Base-by-base conservation (phyloP, 208 protist species). In the Wallacemonas sp. region DNA sequence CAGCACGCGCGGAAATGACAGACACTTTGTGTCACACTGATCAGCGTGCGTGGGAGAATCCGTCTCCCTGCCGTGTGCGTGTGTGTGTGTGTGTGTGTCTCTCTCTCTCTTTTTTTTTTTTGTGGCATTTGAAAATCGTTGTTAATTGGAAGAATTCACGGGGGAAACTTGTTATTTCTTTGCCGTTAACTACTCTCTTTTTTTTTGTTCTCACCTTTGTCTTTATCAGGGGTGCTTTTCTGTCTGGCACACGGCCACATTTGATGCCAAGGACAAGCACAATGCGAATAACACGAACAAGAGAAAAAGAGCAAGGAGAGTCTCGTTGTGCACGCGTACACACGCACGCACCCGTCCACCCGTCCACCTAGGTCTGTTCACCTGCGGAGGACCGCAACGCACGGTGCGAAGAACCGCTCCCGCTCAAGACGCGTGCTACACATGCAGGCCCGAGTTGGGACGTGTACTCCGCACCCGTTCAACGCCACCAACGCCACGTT, bases 51-150 rank as follows among this genome's bases (percentile, higher is more conserved):
- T n/a, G n/a, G n/a, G n/a, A n/a, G n/a, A n/a, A n/a, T n/a, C n/a
- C n/a, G n/a, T n/a, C n/a, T n/a, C n/a, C n/a, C n/a, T n/a, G n/a
- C n/a, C n/a, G n/a, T n/a, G 7, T 41, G 10, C 14, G 36, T 12
- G 44, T 49, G 44, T 22, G 10, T 16, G 16, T 22, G 20, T 50
- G 57, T 63, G 33, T 46, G 32, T 54, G 39, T 49, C 29, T 14
- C 16, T 57, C 18, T 59, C 33, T 42, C 48, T 0, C 46, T 72
- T 38, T 63, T 44, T 61, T 49, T 70, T 65, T 65, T n/a, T n/a
- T n/a, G n/a, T n/a, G n/a, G n/a, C n/a, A n/a, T n/a, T n/a, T n/a
- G n/a, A n/a, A n/a, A n/a, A n/a, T n/a, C n/a, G 32, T 54, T 65
- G 52, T 44, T 12, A 72, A 16, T 41, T 41, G 36, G 10, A 7